Conservation (phyloP, 164 flowering plant species). For the Vitis rotundifolia region DNA sequence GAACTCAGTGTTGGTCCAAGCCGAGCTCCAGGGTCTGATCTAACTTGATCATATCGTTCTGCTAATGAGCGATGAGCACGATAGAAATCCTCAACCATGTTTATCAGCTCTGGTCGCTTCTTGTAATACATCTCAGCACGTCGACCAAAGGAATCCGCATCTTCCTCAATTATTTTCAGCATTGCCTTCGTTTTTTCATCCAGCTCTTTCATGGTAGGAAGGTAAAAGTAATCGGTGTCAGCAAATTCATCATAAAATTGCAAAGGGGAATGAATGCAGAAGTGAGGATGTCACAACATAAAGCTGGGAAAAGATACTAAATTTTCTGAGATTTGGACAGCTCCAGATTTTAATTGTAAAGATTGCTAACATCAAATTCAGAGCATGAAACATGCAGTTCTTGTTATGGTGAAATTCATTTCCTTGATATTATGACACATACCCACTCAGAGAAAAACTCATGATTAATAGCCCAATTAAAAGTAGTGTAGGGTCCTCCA, state of each 20-base stretch:
- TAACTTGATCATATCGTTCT: constrained; percentile 71
- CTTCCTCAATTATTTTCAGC: constrained; percentile 81
- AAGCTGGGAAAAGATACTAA: neutral
- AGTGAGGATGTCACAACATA: neutral
- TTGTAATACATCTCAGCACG: constrained; percentile 95
- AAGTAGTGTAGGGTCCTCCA: neutral
- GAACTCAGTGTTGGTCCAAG: no score
- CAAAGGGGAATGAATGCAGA: neutral
- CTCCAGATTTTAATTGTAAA: neutral
- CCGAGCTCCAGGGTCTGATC: constrained; percentile 46
- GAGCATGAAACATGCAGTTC: neutral
- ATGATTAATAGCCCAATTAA: neutral
- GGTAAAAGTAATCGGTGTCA: neutral
- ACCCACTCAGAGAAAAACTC: no score
- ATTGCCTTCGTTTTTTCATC: constrained; percentile 74
- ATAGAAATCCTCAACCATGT: constrained; percentile 88
- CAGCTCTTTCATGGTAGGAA: constrained; percentile 47
- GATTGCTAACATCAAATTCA: neutral
- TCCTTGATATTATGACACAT: no score
- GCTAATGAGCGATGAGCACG: constrained; percentile 79
- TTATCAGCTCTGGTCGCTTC: constrained; percentile 82
- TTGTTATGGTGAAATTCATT: neutral
- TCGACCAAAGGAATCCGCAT: constrained; percentile 82
- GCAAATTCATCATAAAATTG: neutral
- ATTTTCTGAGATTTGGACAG: neutral